Evolutionary conservation across 208 protist genomes (phyloP).

Genomic region (Leishmania martiniquensis): DNA sequence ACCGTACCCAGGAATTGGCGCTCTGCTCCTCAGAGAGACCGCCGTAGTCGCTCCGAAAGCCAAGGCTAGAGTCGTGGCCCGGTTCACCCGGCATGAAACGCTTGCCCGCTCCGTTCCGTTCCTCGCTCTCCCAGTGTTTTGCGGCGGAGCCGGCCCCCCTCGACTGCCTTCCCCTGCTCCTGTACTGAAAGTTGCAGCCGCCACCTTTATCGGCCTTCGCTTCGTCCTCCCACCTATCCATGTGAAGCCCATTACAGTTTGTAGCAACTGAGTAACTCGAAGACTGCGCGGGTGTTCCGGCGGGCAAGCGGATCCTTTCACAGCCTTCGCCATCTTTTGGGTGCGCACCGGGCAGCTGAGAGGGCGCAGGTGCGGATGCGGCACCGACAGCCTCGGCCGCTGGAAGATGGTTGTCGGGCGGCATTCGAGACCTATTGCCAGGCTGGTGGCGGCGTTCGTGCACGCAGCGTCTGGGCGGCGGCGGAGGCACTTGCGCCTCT

Average conservation of each 20-base stretch:
- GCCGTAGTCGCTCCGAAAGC: conserved; percentile 13
- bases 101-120: not conserved
- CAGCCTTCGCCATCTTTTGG: conserved; percentile 63
- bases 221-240: not conserved
- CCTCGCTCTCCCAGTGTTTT: not conserved
- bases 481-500: not conserved
- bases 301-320: conserved; percentile 45
- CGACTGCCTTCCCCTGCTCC: not conserved
- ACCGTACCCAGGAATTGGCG: not conserved
- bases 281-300: conserved; percentile 57
- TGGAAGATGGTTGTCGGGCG: too few relatives aligned
- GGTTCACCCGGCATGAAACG: not conserved
- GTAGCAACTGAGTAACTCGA: conserved; percentile 31
- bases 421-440: not conserved
- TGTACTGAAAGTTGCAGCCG: not conserved
- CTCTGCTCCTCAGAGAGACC: conserved; percentile 10
- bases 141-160: not conserved
- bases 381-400: too few relatives aligned
- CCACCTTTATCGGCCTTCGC: not conserved
- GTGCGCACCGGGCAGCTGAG: not conserved
- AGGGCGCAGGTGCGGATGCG: not conserved
- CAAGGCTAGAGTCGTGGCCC: not conserved
- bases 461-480: not conserved
- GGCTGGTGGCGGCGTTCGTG: too few relatives aligned
- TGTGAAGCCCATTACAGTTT: not conserved